Evolutionary conservation across 2,329 filamentous ascomycete species (phyloP), one percentile per base, ranked within the genome.

Genomic region (Ophiocordyceps unilateralis): DNA sequence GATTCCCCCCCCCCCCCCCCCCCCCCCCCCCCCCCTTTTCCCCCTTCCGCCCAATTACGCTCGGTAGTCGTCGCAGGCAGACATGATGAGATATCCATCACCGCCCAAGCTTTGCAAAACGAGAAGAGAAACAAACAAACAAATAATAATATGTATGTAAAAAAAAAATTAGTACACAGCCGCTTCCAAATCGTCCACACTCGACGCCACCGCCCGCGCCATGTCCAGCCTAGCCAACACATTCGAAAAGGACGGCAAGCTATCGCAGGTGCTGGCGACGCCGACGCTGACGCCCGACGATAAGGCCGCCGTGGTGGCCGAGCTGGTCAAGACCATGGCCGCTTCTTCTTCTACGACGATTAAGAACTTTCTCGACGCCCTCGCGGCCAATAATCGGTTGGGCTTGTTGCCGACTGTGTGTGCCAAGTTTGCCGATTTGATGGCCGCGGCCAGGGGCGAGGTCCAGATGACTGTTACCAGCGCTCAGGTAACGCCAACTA

Each of bases 141-240:
- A n/a, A n/a, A n/a, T n/a, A n/a, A n/a, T n/a, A n/a, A n/a, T n/a
- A n/a, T n/a, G n/a, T n/a, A n/a, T n/a, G n/a, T n/a, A n/a, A n/a
- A n/a, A n/a, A n/a, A n/a, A n/a, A n/a, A n/a, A n/a, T n/a, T n/a
- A 98, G 91, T 98, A 94, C 79, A 96, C 88, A 51, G 91, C 91
- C 50, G 86, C 89, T 55, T 78, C 81, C 62, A 98, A 96, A 76
- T 77, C 80, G 53, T 81, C 81, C 48, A 69, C 77, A 53, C 82
- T 98, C 65, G 91, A 98, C 57, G 72, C 76, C 59, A 87, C 85
- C 52, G 81, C 88, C 62, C 84, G 78, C 67, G 81, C 86, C 52
- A 72, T 98, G 58, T 68, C 72, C 58, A 72, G 65, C 56, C 81
- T 98, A 58, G 66, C 69, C 60, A 67, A 70, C 49, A 70, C 88